A percentile compares a stretch with the other conserved stretches of the same genome.
These are phyloP conservation scores for Diplocarpon rosae DNA, from an alignment of 2,329 filamentous ascomycete species.

Conservation along the genomic window DNA sequence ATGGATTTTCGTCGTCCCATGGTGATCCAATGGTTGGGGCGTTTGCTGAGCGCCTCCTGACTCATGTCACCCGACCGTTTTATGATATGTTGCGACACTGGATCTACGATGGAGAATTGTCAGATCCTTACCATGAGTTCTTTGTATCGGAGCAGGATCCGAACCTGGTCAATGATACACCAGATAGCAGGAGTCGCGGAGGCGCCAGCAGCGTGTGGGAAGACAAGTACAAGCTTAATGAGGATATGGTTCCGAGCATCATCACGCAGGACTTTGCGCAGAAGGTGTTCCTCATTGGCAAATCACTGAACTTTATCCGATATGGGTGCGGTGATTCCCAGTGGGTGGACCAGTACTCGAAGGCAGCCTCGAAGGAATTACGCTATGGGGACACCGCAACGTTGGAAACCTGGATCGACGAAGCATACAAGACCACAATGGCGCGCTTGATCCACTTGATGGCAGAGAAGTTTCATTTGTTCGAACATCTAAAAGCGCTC, in stretches of 20 bases:
- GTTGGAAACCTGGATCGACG: slow-evolving; percentile 85
- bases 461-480: slow-evolving; percentile 89
- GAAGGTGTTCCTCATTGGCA: slow-evolving; percentile 94
- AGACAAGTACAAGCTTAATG: slow-evolving; percentile 83
- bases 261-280: slow-evolving; percentile 89
- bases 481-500: slow-evolving; percentile 80
- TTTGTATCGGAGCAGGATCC: slow-evolving; percentile 79
- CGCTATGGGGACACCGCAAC: slow-evolving; percentile 88
- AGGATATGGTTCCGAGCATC: slow-evolving; percentile 83
- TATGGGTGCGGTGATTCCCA: slow-evolving; percentile 87
- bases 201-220: slow-evolving; percentile 91
- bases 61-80: slow-evolving; percentile 83
- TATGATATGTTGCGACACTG: slow-evolving; percentile 93
- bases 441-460: slow-evolving; percentile 85
- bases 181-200: slow-evolving; percentile 40
- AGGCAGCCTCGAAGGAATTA: slow-evolving; percentile 81
- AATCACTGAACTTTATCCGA: slow-evolving; percentile 95
- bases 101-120: slow-evolving; percentile 97
- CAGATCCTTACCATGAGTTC: slow-evolving; percentile 92
- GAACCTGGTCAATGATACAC: slow-evolving; percentile 31
- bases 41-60: slow-evolving; percentile 82
- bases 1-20: slow-evolving; percentile 84
- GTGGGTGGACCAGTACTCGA: slow-evolving; percentile 95
- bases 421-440: slow-evolving; percentile 98
- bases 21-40: slow-evolving; percentile 89